Conservation (phyloP, 495 filamentous ascomycete species). For the Aspergillus taichungensis region DNA sequence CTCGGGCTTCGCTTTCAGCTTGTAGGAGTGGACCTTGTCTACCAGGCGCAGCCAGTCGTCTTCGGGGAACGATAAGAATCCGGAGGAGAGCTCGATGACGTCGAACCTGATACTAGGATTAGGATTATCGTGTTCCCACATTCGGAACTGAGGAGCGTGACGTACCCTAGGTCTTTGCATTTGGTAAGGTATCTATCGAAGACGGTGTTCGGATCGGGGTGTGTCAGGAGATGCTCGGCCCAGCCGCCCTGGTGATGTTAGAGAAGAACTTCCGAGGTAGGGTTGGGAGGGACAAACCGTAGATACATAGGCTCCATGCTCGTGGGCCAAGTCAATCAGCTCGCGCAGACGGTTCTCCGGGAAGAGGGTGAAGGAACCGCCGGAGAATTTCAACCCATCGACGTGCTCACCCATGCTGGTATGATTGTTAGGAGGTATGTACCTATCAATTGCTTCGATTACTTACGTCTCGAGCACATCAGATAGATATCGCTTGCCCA, state of each 20-base stretch:
- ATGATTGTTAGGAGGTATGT: neutral
- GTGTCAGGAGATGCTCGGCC: slow-evolving; percentile 47
- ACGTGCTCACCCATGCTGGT: slow-evolving; percentile 44
- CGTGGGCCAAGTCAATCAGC: slow-evolving; percentile 45
- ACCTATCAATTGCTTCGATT: neutral
- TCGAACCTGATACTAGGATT: slow-evolving; percentile 33
- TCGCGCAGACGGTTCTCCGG: slow-evolving; percentile 38
- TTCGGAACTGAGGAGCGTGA: neutral
- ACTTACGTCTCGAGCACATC: slow-evolving; percentile 44
- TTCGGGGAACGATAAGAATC: slow-evolving; percentile 45
- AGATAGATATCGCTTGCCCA: slow-evolving; percentile 44
- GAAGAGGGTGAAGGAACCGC: slow-evolving; percentile 50
- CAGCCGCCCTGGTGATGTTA: slow-evolving; percentile 35
- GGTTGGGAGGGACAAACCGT: slow-evolving; percentile 23
- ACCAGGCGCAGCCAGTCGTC: slow-evolving; percentile 51
- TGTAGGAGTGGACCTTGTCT: slow-evolving; percentile 42
- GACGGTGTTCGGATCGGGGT: slow-evolving; percentile 31
- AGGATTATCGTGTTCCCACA: neutral
- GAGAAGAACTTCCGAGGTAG: neutral
- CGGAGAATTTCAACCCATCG: slow-evolving; percentile 50
- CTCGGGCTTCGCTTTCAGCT: slow-evolving; percentile 49
- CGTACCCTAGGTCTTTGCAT: slow-evolving; percentile 42
- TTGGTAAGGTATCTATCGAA: slow-evolving; percentile 44
- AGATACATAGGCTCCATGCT: slow-evolving; percentile 45
- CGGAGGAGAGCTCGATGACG: slow-evolving; percentile 45